Conservation (phyloP, 306 rosid genomes). For the Glycine latifolia region DNA sequence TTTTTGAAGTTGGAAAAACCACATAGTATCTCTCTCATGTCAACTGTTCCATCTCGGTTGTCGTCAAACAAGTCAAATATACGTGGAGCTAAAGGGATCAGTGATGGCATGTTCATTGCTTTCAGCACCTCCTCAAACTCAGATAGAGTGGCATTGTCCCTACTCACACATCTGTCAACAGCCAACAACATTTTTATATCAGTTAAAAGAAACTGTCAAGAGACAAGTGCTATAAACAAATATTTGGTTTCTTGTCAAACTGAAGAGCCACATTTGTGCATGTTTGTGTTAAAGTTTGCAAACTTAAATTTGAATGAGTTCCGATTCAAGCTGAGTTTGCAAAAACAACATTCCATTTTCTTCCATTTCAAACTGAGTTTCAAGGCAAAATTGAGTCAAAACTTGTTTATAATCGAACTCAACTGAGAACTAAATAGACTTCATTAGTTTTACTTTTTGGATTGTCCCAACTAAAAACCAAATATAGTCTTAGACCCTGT, state of each 20-base stretch:
- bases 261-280: neutral
- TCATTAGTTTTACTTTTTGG: neutral
- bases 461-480: no score
- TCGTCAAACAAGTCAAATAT: conserved; percentile 85
- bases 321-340: no score
- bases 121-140: conserved; percentile 84
- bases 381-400: neutral
- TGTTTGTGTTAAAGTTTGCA: neutral
- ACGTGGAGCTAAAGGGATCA: conserved; percentile 82
- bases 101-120: conserved; percentile 85
- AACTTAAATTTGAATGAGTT: no score
- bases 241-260: neutral
- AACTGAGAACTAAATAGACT: neutral
- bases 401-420: neutral
- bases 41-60: conserved; percentile 89
- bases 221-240: neutral
- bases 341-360: no score
- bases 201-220: conserved; percentile 11
- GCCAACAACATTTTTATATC: neutral
- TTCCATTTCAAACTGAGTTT: neutral
- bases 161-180: conserved; percentile 69
- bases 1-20: conserved; percentile 88
- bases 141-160: conserved; percentile 81
- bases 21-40: conserved; percentile 94
- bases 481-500: no score